phyloP scores from a whole-genome alignment of 2,329 filamentous ascomycete genomes.

The Bipolaris cookei region DNA sequence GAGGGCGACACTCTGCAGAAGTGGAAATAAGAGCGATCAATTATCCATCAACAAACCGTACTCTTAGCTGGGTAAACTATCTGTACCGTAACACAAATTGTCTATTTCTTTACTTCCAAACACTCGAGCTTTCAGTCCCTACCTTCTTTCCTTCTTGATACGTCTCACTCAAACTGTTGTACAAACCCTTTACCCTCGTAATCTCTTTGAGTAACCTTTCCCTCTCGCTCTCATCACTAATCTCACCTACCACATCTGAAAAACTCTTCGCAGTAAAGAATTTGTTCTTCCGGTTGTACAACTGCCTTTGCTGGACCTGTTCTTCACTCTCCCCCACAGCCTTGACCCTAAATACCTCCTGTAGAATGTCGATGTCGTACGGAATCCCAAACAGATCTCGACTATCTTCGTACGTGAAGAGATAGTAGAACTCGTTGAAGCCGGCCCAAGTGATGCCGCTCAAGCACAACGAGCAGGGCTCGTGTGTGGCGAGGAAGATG shows the following conservation, averaged over 20 bases:
- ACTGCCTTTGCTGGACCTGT: constrained; percentile 48
- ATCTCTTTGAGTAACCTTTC: constrained; percentile 49
- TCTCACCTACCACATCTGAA: constrained; percentile 30
- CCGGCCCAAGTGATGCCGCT: constrained; percentile 65
- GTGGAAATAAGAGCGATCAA: neutral
- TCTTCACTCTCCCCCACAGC: constrained; percentile 33
- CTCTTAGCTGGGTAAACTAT: neutral
- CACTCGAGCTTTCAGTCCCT: constrained; percentile 21
- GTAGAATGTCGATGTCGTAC: constrained; percentile 64
- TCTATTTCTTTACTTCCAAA: constrained; percentile 20
- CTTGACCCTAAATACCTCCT: constrained; percentile 61
- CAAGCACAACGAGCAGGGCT: constrained; percentile 65
- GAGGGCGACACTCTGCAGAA: constrained; percentile 3
- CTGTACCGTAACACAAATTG: neutral
- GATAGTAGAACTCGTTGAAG: constrained; percentile 63
- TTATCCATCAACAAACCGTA: neutral
- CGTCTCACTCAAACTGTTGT: constrained; percentile 21
- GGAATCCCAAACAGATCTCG: constrained; percentile 63
- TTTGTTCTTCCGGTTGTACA: constrained; percentile 64
- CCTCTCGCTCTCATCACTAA: constrained; percentile 12
- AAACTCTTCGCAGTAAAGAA: constrained; percentile 54
- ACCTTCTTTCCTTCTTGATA: constrained; percentile 26
- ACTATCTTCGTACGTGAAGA: constrained; percentile 66
- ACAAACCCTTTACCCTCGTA: constrained; percentile 55
- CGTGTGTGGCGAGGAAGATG: constrained; percentile 65